Conservation (phyloP, 2,329 filamentous ascomycete genomes). For the Lasiodiplodia citricola region DNA sequence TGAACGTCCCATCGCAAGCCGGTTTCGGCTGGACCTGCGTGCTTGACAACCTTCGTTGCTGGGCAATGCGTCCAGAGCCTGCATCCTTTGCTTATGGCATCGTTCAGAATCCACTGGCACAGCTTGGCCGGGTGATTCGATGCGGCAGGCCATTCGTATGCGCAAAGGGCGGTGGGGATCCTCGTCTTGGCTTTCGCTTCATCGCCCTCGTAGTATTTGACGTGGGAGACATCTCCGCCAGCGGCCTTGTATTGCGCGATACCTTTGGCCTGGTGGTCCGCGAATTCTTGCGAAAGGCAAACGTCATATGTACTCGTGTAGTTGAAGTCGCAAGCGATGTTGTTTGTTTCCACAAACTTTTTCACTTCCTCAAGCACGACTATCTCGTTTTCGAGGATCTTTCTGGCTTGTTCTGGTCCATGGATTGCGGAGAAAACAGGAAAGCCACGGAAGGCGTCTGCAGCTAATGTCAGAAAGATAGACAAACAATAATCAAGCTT, state of each 20-base stretch:
- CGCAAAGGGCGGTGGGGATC: neutral
- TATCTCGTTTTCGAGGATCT: neutral
- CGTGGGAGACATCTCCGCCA: neutral
- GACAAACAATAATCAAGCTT: neutral
- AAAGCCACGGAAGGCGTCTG: neutral
- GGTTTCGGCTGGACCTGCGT: neutral
- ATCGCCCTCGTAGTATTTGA: neutral
- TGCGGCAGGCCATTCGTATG: neutral
- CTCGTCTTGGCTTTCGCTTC: no score
- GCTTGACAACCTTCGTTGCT: neutral
- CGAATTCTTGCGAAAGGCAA: neutral
- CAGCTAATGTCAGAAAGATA: no score
- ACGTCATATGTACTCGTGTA: neutral
- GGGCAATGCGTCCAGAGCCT: neutral
- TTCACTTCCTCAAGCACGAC: neutral
- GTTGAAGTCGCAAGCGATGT: neutral
- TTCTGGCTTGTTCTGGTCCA: neutral
- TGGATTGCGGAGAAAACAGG: neutral
- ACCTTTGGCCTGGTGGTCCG: neutral
- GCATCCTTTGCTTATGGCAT: neutral
- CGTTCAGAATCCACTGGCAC: neutral
- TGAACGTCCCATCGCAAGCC: neutral
- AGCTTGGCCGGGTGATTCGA: neutral
- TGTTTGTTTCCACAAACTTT: neutral
- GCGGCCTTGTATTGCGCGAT: neutral